Percentiles rank a stretch among this genome's conserved stretches.
Conservation (phyloP, 2,329 filamentous ascomycete species). For the Xenosphaeropsis pyriputrescens region DNA sequence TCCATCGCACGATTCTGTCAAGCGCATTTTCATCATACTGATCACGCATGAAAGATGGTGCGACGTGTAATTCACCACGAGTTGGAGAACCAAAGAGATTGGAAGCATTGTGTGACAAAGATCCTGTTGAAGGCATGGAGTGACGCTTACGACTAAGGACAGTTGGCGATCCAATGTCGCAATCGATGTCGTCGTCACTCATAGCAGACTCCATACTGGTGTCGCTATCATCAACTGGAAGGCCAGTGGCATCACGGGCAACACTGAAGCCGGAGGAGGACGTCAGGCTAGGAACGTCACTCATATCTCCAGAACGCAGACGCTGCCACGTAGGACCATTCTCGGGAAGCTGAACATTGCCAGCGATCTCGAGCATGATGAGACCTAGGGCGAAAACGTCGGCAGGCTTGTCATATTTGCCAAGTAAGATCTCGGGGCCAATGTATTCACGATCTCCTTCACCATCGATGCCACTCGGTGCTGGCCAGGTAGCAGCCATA, state of each 20-base stretch:
- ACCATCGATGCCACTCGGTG: slow-evolving; percentile 61
- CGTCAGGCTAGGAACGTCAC: slow-evolving; percentile 76
- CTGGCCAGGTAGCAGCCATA: slow-evolving; percentile 67
- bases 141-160: slow-evolving; percentile 14
- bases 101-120: slow-evolving; percentile 17
- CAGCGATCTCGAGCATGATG: slow-evolving; percentile 88
- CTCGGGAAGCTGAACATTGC: slow-evolving; percentile 85
- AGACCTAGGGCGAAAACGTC: slow-evolving; percentile 91
- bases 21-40: slow-evolving; percentile 57
- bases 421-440: slow-evolving; percentile 79
- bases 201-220: slow-evolving; percentile 15
- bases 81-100: slow-evolving; percentile 24
- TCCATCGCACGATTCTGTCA: slow-evolving; percentile 72
- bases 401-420: slow-evolving; percentile 76
- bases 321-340: slow-evolving; percentile 88
- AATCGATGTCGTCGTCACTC: slow-evolving; percentile 23
- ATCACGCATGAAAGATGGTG: slow-evolving; percentile 84
- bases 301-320: slow-evolving; percentile 77
- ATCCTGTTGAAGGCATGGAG: slow-evolving; percentile 12
- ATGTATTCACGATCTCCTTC: slow-evolving; percentile 97
- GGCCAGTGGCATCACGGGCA: slow-evolving; percentile 59
- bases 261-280: slow-evolving; percentile 61
- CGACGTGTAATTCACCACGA: slow-evolving; percentile 43
- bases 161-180: slow-evolving; percentile 21
- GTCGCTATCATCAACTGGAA: slow-evolving; percentile 33